These are phyloP conservation scores for Rhodamnia rubescens DNA, from an alignment of 345 rosid genomes.

Conservation along the genomic window DNA sequence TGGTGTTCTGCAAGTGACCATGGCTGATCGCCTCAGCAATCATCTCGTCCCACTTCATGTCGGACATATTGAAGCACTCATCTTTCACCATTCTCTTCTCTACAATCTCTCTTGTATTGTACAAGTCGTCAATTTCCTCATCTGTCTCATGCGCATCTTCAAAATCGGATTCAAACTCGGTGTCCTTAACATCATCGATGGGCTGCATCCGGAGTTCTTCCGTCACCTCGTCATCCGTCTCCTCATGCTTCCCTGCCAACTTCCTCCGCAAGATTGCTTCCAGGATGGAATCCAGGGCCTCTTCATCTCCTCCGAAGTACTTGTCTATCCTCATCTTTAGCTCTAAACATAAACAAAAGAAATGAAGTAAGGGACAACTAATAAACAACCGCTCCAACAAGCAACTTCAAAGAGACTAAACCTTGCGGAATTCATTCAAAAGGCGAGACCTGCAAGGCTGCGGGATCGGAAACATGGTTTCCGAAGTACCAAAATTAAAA, in stretches of 20 bases:
- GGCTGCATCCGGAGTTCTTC: conserved; percentile 38
- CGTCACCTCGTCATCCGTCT: conserved; percentile 61
- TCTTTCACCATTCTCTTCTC: conserved; percentile 42
- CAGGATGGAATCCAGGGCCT: conserved; percentile 49
- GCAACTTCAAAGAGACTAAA: neutral
- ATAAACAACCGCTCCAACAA: neutral
- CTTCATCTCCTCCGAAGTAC: conserved; percentile 74
- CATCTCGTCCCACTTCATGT: conserved; percentile 79
- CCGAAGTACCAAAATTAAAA: neutral
- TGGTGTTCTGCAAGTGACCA: conserved; percentile 57
- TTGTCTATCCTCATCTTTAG: conserved; percentile 48
- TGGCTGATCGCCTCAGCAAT: conserved; percentile 48
- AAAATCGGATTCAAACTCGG: conserved; percentile 68
- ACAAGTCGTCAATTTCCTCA: conserved; percentile 66
- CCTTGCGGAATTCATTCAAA: neutral
- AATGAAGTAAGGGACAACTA: neutral
- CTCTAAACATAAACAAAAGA: conserved; percentile 24
- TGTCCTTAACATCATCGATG: conserved; percentile 38
- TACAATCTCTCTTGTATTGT: conserved; percentile 40
- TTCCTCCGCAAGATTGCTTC: conserved; percentile 60
- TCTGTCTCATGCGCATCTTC: conserved; percentile 57
- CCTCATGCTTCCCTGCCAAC: conserved; percentile 44
- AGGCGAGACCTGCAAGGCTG: neutral
- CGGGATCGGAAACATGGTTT: neutral
- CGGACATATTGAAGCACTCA: conserved; percentile 72